A percentile compares a stretch with the other conserved stretches of the same genome.
phyloP scores from a whole-genome alignment of 805 yeast genomes.

The Crinitomyces ghanaensis region DNA sequence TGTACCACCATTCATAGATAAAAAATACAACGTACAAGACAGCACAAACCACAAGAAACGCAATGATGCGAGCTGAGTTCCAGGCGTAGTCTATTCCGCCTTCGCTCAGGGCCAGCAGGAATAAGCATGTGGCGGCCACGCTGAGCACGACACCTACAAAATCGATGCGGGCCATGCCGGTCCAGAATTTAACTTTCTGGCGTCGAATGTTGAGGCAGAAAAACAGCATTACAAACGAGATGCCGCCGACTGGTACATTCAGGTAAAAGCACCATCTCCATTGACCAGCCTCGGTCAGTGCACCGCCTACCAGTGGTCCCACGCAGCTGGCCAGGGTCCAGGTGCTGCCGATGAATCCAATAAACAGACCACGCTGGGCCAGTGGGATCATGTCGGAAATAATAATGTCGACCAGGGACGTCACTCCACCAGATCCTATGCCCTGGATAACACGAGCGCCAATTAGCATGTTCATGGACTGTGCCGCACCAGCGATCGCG shows the following conservation, averaged over 20 bases:
- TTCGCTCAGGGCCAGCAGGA: conserved; percentile 43
- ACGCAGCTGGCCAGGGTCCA: conserved; percentile 24
- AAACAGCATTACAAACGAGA: conserved; percentile 20
- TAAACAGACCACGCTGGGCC: conserved; percentile 15
- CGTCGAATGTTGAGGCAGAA: conserved; percentile 18
- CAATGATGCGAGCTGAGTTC: conserved; percentile 41
- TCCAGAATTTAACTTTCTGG: conserved; percentile 30
- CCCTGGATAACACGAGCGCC: conserved; percentile 60
- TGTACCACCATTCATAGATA: conserved; percentile 32
- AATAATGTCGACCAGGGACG: conserved; percentile 41
- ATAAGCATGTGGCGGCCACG: conserved; percentile 31
- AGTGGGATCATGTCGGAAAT: conserved; percentile 32
- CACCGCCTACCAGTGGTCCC: conserved; percentile 49
- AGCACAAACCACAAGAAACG: conserved; percentile 34
- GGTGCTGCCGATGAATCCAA: conserved; percentile 16
- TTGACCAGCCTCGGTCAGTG: conserved; percentile 30
- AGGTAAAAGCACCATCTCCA: conserved; percentile 48
- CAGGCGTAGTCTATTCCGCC: conserved; percentile 42
- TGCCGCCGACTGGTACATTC: conserved; percentile 31
- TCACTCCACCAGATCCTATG: conserved; percentile 58
- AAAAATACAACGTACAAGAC: conserved; percentile 33
- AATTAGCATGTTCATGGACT: conserved; percentile 44
- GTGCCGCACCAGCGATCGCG: conserved; percentile 31
- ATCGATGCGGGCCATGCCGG: conserved; percentile 38
- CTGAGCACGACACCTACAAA: conserved; percentile 42